These are phyloP conservation scores for Kwoniella sp. DNA, from an alignment of 768 basidiomycete genomes.

Conservation along the genomic window DNA sequence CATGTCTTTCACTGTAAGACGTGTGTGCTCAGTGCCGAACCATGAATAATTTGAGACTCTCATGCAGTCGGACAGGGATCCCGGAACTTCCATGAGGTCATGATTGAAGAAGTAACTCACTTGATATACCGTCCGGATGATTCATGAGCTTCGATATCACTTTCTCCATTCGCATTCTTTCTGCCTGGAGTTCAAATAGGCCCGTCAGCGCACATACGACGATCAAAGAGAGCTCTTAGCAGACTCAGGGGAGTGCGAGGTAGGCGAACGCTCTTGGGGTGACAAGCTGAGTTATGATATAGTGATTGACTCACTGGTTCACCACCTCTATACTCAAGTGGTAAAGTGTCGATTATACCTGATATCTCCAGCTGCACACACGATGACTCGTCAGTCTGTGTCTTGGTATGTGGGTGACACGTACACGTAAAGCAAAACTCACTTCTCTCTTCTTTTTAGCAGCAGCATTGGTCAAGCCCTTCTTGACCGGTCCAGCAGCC, in stretches of 20 bases:
- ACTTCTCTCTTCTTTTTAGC: slow-evolving; percentile 83
- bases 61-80: too few species aligned
- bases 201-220: background rate
- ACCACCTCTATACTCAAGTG: slow-evolving; percentile 85
- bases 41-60: too few species aligned
- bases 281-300: too few species aligned
- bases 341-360: slow-evolving; percentile 71
- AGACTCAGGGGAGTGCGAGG: too few species aligned
- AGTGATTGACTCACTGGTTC: slow-evolving; percentile 82
- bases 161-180: slow-evolving; percentile 59
- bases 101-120: slow-evolving; percentile 16
- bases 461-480: slow-evolving; percentile 65
- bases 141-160: slow-evolving; percentile 78
- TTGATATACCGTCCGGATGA: slow-evolving; percentile 62
- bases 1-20: slow-evolving; percentile 68
- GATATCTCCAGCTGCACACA: slow-evolving; percentile 59
- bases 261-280: too few species aligned
- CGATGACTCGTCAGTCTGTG: slow-evolving; percentile 4
- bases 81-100: background rate
- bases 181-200: slow-evolving; percentile 19
- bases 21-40: too few species aligned
- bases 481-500: slow-evolving; percentile 57
- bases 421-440: too few species aligned
- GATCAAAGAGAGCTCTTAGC: too few species aligned
- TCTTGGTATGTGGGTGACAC: background rate